These are phyloP conservation scores for Falciphora oryzae DNA, from an alignment of 2,329 filamentous ascomycete genomes.

Conservation along the genomic window DNA sequence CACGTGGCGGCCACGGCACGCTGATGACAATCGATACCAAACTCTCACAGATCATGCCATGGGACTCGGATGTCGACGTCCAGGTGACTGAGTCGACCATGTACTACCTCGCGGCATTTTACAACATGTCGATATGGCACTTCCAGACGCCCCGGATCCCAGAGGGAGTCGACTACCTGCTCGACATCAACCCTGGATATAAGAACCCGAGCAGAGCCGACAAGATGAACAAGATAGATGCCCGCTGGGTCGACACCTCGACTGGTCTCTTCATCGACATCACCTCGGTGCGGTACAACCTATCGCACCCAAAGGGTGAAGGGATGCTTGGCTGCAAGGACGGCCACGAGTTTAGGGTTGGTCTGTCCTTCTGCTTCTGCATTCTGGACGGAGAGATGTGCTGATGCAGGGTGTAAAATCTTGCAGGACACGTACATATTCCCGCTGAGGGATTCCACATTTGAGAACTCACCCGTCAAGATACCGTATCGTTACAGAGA, in stretches of 20 bases:
- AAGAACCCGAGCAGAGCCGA: conserved; percentile 32
- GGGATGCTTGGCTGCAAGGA: conserved; percentile 46
- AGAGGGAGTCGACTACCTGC: conserved; percentile 37
- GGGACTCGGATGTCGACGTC: conserved; percentile 73
- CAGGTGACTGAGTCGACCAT: conserved; percentile 65
- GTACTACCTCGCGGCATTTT: conserved; percentile 56
- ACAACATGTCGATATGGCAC: conserved; percentile 53
- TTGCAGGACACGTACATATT: conserved; percentile 53
- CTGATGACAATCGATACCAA: not conserved
- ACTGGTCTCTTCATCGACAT: conserved; percentile 46
- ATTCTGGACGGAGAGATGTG: not conserved
- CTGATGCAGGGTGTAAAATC: not conserved
- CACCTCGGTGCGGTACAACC: conserved; percentile 42
- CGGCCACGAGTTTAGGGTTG: conserved; percentile 42
- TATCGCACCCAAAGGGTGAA: conserved; percentile 34
- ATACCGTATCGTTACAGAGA: conserved; percentile 59
- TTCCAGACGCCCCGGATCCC: conserved; percentile 33
- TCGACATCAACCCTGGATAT: conserved; percentile 44
- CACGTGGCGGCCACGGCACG: conserved; percentile 11
- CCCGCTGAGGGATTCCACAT: conserved; percentile 62
- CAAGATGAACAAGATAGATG: conserved; percentile 39
- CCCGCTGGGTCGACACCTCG: conserved; percentile 42
- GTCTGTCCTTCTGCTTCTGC: too few species aligned
- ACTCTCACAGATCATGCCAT: conserved; percentile 57
- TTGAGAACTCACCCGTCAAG: conserved; percentile 60